phyloP scores from a whole-genome alignment of 805 yeast genomes.

The Schizosaccharomyces octosporus region DNA sequence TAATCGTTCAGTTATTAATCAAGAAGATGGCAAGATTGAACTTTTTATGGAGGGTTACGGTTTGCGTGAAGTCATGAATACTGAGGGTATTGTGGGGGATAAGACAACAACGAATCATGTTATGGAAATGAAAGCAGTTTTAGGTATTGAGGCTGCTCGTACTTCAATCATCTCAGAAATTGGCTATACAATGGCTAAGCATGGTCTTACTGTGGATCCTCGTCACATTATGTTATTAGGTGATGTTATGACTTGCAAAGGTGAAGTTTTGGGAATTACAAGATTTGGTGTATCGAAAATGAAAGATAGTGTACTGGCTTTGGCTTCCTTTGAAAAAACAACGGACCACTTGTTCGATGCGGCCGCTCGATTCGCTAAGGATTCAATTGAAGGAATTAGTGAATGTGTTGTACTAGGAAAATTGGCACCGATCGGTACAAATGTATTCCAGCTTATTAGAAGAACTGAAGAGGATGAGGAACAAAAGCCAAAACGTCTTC shows the following conservation, averaged over 20 bases:
- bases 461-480: constrained; percentile 4
- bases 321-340: constrained; percentile 94
- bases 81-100: constrained; percentile 84
- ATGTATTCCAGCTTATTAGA: constrained; percentile 53
- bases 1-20: constrained; percentile 87
- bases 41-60: constrained; percentile 95
- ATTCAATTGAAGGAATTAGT: constrained; percentile 86
- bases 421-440: constrained; percentile 94
- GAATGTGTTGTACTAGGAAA: constrained; percentile 95
- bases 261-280: constrained; percentile 93
- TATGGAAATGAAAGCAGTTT: constrained; percentile 61
- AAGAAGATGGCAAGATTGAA: constrained; percentile 58
- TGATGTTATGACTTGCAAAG: constrained; percentile 96
- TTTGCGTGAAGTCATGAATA: constrained; percentile 80
- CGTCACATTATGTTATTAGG: constrained; percentile 94
- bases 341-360: constrained; percentile 97
- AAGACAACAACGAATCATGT: constrained; percentile 80
- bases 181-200: constrained; percentile 93
- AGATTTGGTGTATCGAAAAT: constrained; percentile 93
- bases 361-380: constrained; percentile 90
- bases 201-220: constrained; percentile 99
- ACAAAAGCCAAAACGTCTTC: constrained; percentile 6
- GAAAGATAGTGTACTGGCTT: constrained; percentile 91
- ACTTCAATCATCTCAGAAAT: constrained; percentile 79
- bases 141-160: constrained; percentile 97